Evolutionary conservation across 805 yeast genomes (phyloP), one percentile per base, ranked within the genome.

Genomic region (Yarrowia sp.): DNA sequence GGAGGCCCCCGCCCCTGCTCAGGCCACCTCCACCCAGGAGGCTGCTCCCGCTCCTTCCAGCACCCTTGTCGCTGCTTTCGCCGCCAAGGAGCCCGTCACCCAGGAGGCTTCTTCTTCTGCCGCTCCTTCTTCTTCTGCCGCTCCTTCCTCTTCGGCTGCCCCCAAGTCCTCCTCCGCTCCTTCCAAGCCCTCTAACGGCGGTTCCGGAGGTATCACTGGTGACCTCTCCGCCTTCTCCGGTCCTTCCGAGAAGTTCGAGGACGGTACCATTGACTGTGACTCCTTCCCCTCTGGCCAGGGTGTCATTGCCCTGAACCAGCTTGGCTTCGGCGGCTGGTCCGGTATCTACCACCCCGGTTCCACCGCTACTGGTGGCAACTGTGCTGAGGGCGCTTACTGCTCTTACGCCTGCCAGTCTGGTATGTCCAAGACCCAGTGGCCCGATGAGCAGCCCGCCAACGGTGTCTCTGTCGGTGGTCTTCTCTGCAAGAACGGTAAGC

Each of bases 401-500:
- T 94, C 98, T 69, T 94, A 94, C 81, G 97, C 98, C 69, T 94
- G 99, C 84, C 96, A 92, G 83, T 87, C 97, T 50, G 99, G 98
- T 85, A 91, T 92, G 97, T 91, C 98, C 76, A 94, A 94, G 87
- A 92, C 98, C 68, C 99, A 94, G 83, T 94, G 96, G 97, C 98
- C 98, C 71, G 80, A 88, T 53, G 72, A 77, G 67, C 99, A 94
- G 83, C 98, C 98, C 68, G 72, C 89, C 67, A 85, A 82, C 78
- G 98, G 98, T 82, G 89, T 89, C 68, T 90, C 98, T 52, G 86
- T 94, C 72, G 99, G 99, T 81, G 99, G 99, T 77, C 85, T 94
- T 74, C 78, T 80, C 74, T 94, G 99, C 85, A 84, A 89, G 79
- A 80, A 81, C 77, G 98, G 98, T 73, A 86, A 86, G 81, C 84